Evolutionary conservation across 768 basidiomycete species (phyloP), one percentile per base, ranked within the genome.

Genomic region (Trametes maxima): DNA sequence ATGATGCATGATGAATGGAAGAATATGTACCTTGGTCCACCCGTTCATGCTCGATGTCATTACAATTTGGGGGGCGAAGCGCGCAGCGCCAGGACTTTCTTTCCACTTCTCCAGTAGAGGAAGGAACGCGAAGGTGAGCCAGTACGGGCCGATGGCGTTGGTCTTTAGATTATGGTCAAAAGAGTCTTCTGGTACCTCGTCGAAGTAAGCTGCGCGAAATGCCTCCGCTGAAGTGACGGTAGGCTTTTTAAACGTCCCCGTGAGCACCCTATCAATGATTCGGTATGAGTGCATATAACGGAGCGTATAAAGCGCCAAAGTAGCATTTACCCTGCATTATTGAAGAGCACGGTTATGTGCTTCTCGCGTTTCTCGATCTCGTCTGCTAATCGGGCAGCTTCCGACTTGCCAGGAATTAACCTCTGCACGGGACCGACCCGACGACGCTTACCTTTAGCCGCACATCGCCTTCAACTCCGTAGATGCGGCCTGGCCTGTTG

Each of bases 121-220:
- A 3, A 85, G 72, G 72, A 83, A 82, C n/a, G 83, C 82, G 64
- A 83, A 80, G 0, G 82, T 79, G 19, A 83, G 72, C 80, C 83
- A 85, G 68, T 82, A 83, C 5, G 82, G 79, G 0, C 77, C 80
- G 11, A 78, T 73, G 0, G 78, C 75, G 62, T 80, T 81, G 17
- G 78, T 77, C 57, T 71, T 70, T 28, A 76, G 47, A 16, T 65
- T 65, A 46, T 77, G 70, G 58, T 73, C 67, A 58, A 82, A 82
- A 16, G 72, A 66, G 4, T 77, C 73, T 39, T 78, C 70, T 5
- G 74, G 53, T 40, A 81, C 66, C 2, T 68, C 63, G 49, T 79
- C 78, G 65, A 79, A 79, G 65, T 76, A 77, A 2, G 73, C 74
- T 10, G 73, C 65, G 21, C 77, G 71, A 63, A 75, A 81, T 19